A percentile compares a stretch with the other conserved stretches of the same genome.
These are phyloP conservation scores for Fusarium sp. DNA, from an alignment of 2,329 filamentous ascomycete species.

Conservation along the genomic window DNA sequence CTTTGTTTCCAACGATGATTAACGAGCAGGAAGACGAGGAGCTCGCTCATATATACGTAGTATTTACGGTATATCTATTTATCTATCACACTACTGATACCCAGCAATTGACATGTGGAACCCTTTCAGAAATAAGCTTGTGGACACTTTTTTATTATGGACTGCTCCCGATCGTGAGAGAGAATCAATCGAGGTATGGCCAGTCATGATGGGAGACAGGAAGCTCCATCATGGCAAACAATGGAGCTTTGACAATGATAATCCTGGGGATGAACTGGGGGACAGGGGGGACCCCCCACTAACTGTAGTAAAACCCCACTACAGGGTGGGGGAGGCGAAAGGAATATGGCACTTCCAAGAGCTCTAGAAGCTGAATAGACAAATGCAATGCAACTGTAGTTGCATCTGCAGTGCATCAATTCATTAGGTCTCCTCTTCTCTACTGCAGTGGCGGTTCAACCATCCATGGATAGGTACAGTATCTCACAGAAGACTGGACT, in stretches of 20 bases:
- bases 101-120: constrained; percentile 19
- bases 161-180: not conserved
- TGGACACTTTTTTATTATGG: constrained; percentile 32
- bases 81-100: not conserved
- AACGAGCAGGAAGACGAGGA: constrained; percentile 1
- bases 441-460: not conserved
- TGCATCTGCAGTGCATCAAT: not conserved
- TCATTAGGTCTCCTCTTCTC: not conserved
- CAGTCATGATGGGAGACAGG: constrained; percentile 31
- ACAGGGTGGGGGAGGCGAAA: constrained; percentile 33
- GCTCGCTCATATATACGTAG: constrained; percentile 1
- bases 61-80: not conserved
- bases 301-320: constrained; percentile 27
- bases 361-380: constrained; percentile 9
- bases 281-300: constrained; percentile 27
- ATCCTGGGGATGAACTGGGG: constrained; percentile 17
- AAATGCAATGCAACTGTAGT: not conserved
- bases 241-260: constrained; percentile 27
- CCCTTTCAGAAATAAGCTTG: constrained; percentile 21
- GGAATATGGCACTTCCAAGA: constrained; percentile 11
- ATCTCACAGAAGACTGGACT: not conserved
- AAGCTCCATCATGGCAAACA: constrained; percentile 38
- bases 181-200: not conserved
- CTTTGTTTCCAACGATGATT: constrained; percentile 14
- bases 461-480: not conserved